phyloP scores from a whole-genome alignment of 73 alveolate species.

The Paramecium caudatum region DNA sequence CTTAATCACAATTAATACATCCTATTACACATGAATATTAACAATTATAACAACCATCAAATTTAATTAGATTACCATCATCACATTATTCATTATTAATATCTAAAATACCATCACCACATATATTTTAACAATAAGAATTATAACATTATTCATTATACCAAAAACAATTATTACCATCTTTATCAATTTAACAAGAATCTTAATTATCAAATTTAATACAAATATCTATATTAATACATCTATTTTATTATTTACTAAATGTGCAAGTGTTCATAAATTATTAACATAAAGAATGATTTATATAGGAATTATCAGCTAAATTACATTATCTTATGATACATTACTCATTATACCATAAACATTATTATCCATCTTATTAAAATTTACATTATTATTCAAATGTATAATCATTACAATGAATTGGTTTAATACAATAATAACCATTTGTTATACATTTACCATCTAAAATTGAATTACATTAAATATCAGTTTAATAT shows the following conservation, averaged over 20 bases:
- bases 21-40: constrained; percentile 8
- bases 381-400: background rate
- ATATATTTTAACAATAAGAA: background rate
- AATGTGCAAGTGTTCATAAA: background rate
- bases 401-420: background rate
- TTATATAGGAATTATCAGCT: background rate
- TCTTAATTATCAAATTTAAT: background rate
- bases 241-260: background rate
- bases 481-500: constrained; percentile 12
- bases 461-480: background rate
- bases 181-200: background rate
- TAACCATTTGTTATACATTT: background rate
- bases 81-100: constrained; percentile 5
- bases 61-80: background rate
- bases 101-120: constrained; percentile 5
- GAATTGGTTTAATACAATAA: background rate
- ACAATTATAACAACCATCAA: constrained; percentile 39
- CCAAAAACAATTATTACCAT: background rate
- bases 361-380: background rate
- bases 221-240: background rate
- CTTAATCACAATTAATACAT: background rate
- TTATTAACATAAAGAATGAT: background rate
- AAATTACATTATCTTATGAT: background rate
- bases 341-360: constrained; percentile 7
- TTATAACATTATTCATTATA: background rate